Base-by-base conservation (phyloP, 495 filamentous ascomycete genomes). In the Elaphomyces granulatus region DNA sequence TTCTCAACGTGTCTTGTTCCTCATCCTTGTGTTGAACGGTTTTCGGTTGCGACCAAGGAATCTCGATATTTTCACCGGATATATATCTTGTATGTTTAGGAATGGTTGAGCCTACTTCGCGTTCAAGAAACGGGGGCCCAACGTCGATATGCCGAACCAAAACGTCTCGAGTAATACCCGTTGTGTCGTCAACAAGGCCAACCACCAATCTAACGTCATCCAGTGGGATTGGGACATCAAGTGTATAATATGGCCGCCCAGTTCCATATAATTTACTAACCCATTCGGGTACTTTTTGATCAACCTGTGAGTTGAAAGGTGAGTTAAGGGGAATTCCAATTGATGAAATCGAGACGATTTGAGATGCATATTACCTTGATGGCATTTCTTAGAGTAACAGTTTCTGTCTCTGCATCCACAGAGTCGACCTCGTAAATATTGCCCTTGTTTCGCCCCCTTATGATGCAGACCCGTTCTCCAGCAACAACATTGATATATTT, bases 171-270 rank as follows among this genome's bases (percentile, higher is more conserved):
- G 65, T 64, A n/a, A 57, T 46, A 44, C 75, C 74, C 8, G 77
- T 82, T 21, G 51, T 49, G 8, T 75, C 71, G 54, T 87, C 75
- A 12, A 61, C 58, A 41, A 90, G 62, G 7, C 81, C 74, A 54
- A 80, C 70, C 17, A 95, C 82, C n/a, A 92, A 80, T 30, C 83
- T 79, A 42, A 95, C 69, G 38, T 77, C 54, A 15, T 74, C 70
- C 46, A 88, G 63, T 41, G 81, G 64, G 14, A 94, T 51, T 7
- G 71, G 66, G 34, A 70, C 35, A 32, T 62, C 51, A 20, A 70
- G 45, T 7, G 66, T 35, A 28, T 66, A 60, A 45, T 75, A 59
- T 12, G 63, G 62, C 30, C 48, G 42, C 34, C 59, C 42, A 40
- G 62, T 54, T 15, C 51, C 47, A 40, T 72, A 60, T 17, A 61